Evolutionary conservation across 106 monocot species (phyloP), one percentile per base, ranked within the genome.

Genomic region (Acanthochlamys bracteata): DNA sequence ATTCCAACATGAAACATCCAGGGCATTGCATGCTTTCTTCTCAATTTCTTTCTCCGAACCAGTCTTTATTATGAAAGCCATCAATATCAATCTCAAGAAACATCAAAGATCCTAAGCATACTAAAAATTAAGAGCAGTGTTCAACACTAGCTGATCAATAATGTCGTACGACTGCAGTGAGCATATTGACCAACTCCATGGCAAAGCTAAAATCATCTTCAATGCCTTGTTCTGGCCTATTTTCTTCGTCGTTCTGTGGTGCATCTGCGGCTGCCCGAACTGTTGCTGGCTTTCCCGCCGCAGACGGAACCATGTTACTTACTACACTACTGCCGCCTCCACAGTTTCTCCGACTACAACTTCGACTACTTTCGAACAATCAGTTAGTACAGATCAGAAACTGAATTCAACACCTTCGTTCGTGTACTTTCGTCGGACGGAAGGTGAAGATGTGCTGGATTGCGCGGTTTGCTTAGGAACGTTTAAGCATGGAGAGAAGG

Each of bases 401-500:
- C 20, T 17, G 55, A 6, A n/a, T 10, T 55, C 20, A 17, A 55
- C 55, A 2, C 20, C 20, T 13, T 55, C 55, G 8, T 55, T 55
- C 55, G 20, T 15, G 20, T 55, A 55, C 20, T 33, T 6, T 3
- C 6, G 6, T 33, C 33, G 33, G 6, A 33, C 20, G 20, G 55
- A 19, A 13, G n/a, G 4, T 21, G 55, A 21, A 0, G 55, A 55
- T 10, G 10, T 3, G 20, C 55, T 55, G 1, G 55, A 55, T 0
- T 55, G 55, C 20, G 55, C 20, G 10, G 55, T 55, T 10, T 55
- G 55, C 55, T 10, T 55, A 20, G 4, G 4, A 20, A 9, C 8
- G 20, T 25, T 51, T 24, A 10, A 25, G 17, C 49, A 65, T 22
- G 65, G 65, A 0, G 65, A 65, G 49, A 53, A 25, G 25, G 51